A percentile compares a stretch with the other conserved stretches of the same genome.
Conservation (phyloP, 2,329 filamentous ascomycete species). For the Hymenoscyphus scutula region DNA sequence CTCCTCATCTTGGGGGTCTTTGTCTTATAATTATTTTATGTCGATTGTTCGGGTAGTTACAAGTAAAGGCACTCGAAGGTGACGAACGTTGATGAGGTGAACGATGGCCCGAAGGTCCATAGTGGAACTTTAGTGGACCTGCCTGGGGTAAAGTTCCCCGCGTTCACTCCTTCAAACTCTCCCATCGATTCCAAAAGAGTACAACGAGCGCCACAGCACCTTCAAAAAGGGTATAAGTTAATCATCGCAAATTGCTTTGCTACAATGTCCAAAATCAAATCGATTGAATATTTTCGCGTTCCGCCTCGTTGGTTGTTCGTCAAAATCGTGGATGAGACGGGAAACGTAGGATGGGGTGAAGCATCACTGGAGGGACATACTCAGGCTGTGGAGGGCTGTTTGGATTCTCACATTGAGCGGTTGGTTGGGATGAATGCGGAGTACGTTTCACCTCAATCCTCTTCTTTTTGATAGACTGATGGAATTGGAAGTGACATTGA, state of each 20-base stretch:
- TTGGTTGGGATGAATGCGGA: constrained; percentile 69
- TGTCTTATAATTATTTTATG: too few species aligned
- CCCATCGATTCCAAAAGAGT: too few species aligned
- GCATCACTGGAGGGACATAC: constrained; percentile 72
- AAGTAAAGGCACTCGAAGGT: too few species aligned
- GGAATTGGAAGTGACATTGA: constrained; percentile 62
- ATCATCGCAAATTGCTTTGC: neutral
- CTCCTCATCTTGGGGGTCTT: too few species aligned
- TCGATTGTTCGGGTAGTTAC: too few species aligned
- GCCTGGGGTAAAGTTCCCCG: too few species aligned
- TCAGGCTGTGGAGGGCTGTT: constrained; percentile 69
- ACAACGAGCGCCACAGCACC: too few species aligned
- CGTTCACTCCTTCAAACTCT: neutral
- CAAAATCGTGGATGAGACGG: constrained; percentile 67
- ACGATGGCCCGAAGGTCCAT: too few species aligned
- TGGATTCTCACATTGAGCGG: constrained; percentile 63
- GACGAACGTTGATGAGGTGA: too few species aligned
- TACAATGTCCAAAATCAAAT: constrained; percentile 60
- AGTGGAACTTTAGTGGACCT: too few species aligned
- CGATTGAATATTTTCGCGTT: constrained; percentile 71
- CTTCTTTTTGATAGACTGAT: neutral
- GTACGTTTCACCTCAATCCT: constrained; percentile 41
- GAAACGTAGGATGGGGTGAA: constrained; percentile 69
- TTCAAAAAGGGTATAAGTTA: too few species aligned
- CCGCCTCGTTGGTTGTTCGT: constrained; percentile 76